These are phyloP conservation scores for Casaregolazyma suthepensis DNA, from an alignment of 1,139 yeast genomes.

Conservation along the genomic window DNA sequence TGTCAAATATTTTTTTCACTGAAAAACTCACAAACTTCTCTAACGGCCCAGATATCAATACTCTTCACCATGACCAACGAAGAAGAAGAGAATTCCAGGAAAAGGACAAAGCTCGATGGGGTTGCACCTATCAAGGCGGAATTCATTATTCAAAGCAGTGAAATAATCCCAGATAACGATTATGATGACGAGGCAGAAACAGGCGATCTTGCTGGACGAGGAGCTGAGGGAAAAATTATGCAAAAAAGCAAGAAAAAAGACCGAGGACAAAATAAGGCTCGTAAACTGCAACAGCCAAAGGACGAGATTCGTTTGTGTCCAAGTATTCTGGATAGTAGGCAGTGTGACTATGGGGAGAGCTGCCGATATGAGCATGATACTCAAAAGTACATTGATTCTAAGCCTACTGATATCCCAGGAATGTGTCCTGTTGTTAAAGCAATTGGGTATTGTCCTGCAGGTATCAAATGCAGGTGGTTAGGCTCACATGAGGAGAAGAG, in stretches of 20 bases:
- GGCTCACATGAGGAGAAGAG: constrained; percentile 58
- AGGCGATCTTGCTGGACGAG: constrained; percentile 35
- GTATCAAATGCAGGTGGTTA: constrained; percentile 89
- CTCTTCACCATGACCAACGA: not conserved
- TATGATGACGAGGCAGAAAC: constrained; percentile 49
- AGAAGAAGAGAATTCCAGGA: constrained; percentile 5
- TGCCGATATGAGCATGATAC: constrained; percentile 80
- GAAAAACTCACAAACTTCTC: not conserved
- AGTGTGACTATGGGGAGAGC: constrained; percentile 64
- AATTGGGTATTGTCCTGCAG: constrained; percentile 87
- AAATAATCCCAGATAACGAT: constrained; percentile 13
- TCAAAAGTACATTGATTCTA: constrained; percentile 52
- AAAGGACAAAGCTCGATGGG: constrained; percentile 14
- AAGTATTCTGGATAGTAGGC: constrained; percentile 42
- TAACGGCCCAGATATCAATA: not conserved
- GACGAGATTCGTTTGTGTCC: constrained; percentile 64
- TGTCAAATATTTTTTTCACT: not conserved
- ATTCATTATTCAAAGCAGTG: constrained; percentile 14
- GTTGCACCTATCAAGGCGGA: constrained; percentile 25
- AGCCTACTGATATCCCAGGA: constrained; percentile 68
- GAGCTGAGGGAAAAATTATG: constrained; percentile 35
- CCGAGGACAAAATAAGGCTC: constrained; percentile 84
- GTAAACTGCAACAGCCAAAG: constrained; percentile 67
- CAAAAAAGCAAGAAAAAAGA: constrained; percentile 36
- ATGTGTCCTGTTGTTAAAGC: constrained; percentile 77